Conservation (phyloP, 2,329 filamentous ascomycete species). For the Claviceps pazoutovae region DNA sequence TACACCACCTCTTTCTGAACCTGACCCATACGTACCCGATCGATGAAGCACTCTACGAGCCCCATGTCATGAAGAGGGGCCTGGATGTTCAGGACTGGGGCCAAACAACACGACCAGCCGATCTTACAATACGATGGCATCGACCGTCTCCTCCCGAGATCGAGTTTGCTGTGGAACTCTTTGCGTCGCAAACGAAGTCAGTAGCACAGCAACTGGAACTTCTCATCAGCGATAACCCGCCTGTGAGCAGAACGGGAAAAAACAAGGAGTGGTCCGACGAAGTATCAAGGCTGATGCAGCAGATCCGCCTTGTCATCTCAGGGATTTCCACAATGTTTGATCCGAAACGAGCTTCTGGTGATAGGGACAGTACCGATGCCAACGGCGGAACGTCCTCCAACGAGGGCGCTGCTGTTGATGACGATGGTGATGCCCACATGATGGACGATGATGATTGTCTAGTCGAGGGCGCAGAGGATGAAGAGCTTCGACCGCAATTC, state of each 20-base stretch:
- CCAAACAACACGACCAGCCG: constrained; percentile 54
- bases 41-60: constrained; percentile 78
- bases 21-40: constrained; percentile 87
- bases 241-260: constrained; percentile 80
- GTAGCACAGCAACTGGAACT: constrained; percentile 62
- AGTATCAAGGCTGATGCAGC: constrained; percentile 75
- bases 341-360: constrained; percentile 51
- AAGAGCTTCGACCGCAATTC: constrained; percentile 74
- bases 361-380: constrained; percentile 33
- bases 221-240: constrained; percentile 68
- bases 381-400: constrained; percentile 7
- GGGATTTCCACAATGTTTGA: constrained; percentile 86
- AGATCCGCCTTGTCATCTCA: constrained; percentile 77
- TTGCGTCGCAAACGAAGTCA: constrained; percentile 66
- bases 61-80: constrained; percentile 55
- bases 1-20: constrained; percentile 90
- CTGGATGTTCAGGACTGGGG: constrained; percentile 76
- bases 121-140: constrained; percentile 84
- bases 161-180: constrained; percentile 77
- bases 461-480: constrained; percentile 58
- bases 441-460: constrained; percentile 35
- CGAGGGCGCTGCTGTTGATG: constrained; percentile 28
- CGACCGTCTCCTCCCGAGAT: constrained; percentile 67
- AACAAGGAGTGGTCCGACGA: constrained; percentile 99
- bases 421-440: constrained; percentile 38